phyloP scores from a whole-genome alignment of 495 filamentous ascomycete species.

The Penicillium coprophilum region DNA sequence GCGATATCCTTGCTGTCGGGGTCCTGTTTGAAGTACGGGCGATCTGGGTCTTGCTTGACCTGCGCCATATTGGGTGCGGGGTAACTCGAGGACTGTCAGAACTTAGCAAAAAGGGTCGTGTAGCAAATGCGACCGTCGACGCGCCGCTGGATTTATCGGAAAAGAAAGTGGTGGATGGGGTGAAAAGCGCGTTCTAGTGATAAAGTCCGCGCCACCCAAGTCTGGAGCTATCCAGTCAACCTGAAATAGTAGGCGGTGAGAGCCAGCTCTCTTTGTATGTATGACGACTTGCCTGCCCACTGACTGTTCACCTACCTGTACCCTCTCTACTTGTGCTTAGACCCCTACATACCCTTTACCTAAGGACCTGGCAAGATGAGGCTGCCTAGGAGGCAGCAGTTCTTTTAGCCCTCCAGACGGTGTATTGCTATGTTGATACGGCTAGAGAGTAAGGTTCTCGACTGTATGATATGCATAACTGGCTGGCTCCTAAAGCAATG shows the following conservation, averaged over 20 bases:
- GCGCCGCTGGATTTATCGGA: neutral
- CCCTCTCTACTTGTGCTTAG: too few relatives aligned
- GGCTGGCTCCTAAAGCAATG: too few relatives aligned
- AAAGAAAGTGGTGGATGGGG: neutral
- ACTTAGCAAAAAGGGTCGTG: too few relatives aligned
- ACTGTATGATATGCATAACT: too few relatives aligned
- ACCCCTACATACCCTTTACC: too few relatives aligned
- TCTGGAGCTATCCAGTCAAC: slow-evolving; percentile 4
- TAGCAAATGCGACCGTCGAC: slow-evolving; percentile 1
- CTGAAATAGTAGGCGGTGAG: slow-evolving; percentile 12
- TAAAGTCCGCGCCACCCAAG: slow-evolving; percentile 10
- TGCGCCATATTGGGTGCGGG: slow-evolving; percentile 29
- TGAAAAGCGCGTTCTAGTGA: neutral
- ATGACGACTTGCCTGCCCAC: neutral
- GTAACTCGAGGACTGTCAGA: neutral
- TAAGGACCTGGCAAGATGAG: too few relatives aligned
- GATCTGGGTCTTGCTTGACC: slow-evolving; percentile 28
- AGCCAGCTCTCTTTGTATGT: neutral
- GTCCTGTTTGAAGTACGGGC: slow-evolving; percentile 39
- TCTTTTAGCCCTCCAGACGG: too few relatives aligned
- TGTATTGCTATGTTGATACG: too few relatives aligned
- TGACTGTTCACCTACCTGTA: neutral
- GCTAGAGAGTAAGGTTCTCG: too few relatives aligned
- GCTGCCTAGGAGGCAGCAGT: too few relatives aligned
- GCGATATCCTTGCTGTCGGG: slow-evolving; percentile 57